Evolutionary conservation across 2,329 filamentous ascomycete genomes (phyloP), one percentile per base, ranked within the genome.

Genomic region (Plectosphaerella sp.): DNA sequence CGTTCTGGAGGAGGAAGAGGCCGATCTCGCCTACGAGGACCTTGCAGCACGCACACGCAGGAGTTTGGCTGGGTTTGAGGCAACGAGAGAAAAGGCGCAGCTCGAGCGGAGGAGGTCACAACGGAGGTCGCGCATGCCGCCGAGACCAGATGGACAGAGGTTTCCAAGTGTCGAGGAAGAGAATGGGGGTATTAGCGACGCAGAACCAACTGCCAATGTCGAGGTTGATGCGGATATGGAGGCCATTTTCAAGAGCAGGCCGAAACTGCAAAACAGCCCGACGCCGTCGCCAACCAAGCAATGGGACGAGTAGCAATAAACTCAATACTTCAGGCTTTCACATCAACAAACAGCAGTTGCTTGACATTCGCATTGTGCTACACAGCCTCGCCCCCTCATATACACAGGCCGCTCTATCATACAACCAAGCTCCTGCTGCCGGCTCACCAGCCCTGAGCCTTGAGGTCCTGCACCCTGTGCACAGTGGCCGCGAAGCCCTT

Each of bases 231-330:
- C 15, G 51, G 90, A 95, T 54, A 88, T 91, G 67, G 87, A 88
- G 54, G 87, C 86, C 24, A 86, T 96, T 1, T 97, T 97, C 66
- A 89, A 86, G 70, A 92, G 89, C 57, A 72, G 92, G 58, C 92
- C 92, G 0, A 88, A 85, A 67, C 83, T 97, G 58, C 86, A 86
- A 57, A 82, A 82, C 11, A 96, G 91, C 65, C 91, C 91, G 2
- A 66, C 84, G 3, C 72, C 74, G 9, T 80, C 74, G 51, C 79
- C 79, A 2, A 48, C 35, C 28, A 61, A 59, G 57, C 60, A 57
- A 10, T 50, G n/a, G 16, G 39, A 45, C 16, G 51, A 48, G 22
- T 49, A 43, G 22, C 22, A 2, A 39, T 39, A 5, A 3, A 33
- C 28, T 33, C 28, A 12, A 9, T 33, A 52, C 42, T 50, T 24